Base-by-base conservation (phyloP, 2,329 filamentous ascomycete genomes). In the Zymoseptoria ardabiliae region DNA sequence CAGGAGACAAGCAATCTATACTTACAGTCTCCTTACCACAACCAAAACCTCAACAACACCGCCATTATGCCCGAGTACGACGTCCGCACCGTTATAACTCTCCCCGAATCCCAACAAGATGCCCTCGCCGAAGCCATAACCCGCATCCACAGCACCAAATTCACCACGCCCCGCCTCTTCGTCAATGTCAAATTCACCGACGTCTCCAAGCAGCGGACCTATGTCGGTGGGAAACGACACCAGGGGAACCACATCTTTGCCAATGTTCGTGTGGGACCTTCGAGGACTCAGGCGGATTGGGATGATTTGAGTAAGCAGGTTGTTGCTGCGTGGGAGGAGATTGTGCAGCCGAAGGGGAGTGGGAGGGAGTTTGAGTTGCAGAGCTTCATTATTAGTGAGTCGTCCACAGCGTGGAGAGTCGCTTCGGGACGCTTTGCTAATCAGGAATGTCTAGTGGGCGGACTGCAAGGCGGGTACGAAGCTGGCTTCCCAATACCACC, bases 11-110 rank as follows among this genome's bases (percentile, higher is more conserved):
- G n/a, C n/a, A n/a, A n/a, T n/a, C n/a, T n/a, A n/a, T n/a, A n/a
- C n/a, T n/a, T n/a, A n/a, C n/a, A n/a, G n/a, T n/a, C n/a, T n/a
- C n/a, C n/a, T n/a, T n/a, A n/a, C n/a, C n/a, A n/a, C n/a, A n/a
- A n/a, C n/a, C n/a, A n/a, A n/a, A n/a, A n/a, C n/a, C n/a, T n/a
- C n/a, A n/a, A n/a, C n/a, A n/a, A n/a, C 35, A 45, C 35, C 28
- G 2, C 54, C 45, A 70, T 48, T 45, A 79, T 79, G 77, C 77
- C 77, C 9, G 68, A 76, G 65, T 79, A 79, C 71, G 70, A 75
- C 62, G 66, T 79, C 65, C 69, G 75, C 58, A 75, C 79, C 69
- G 68, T 68, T 50, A 68, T 62, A 57, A 62, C 68, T 19, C 67
- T 75, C 11, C 70, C 67, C 48, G 17, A 60, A 4, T 50, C 62